Conservation (phyloP, 371 early-diverging fungal species). For the Rhizopus delemar region DNA sequence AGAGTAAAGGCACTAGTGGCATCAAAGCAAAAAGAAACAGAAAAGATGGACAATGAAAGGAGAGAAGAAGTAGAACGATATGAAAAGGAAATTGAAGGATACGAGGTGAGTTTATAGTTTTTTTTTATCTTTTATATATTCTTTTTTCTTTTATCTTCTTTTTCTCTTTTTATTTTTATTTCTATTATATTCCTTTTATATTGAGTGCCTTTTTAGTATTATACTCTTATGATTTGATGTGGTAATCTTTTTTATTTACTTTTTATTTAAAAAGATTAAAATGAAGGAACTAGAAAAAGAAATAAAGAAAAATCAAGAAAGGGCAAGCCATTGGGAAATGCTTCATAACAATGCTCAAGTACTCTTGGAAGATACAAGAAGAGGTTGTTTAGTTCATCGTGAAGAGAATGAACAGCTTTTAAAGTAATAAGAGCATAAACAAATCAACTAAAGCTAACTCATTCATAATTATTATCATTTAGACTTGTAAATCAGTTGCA, state of each 20-base stretch:
- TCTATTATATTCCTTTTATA: not conserved
- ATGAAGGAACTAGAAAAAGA: slow-evolving; percentile 29
- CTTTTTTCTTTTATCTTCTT: slow-evolving; percentile 1
- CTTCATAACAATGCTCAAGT: not conserved
- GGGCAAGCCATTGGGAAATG: not conserved
- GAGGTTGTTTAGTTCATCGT: slow-evolving; percentile 22
- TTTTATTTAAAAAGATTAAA: slow-evolving; percentile 25
- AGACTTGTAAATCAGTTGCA: slow-evolving; percentile 43
- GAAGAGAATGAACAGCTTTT: slow-evolving; percentile 42
- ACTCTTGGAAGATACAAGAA: slow-evolving; percentile 25
- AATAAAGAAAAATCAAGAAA: slow-evolving; percentile 2
- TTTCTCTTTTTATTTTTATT: not conserved
- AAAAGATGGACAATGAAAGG: slow-evolving; percentile 18
- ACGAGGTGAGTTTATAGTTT: slow-evolving; percentile 34
- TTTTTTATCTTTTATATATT: not conserved
- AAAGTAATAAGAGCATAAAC: slow-evolving; percentile 16
- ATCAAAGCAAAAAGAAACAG: slow-evolving; percentile 39
- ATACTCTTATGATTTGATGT: slow-evolving; percentile 4
- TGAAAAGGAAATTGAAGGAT: slow-evolving; percentile 30
- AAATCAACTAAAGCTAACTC: not conserved
- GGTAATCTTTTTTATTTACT: not conserved
- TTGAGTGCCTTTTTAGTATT: not conserved
- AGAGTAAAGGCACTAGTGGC: slow-evolving; percentile 39
- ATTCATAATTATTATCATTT: not conserved
- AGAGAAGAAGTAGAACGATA: slow-evolving; percentile 19